Evolutionary conservation across 306 rosid species (phyloP), one percentile per base, ranked within the genome.

Genomic region (Cyamopsis tetragonoloba): DNA sequence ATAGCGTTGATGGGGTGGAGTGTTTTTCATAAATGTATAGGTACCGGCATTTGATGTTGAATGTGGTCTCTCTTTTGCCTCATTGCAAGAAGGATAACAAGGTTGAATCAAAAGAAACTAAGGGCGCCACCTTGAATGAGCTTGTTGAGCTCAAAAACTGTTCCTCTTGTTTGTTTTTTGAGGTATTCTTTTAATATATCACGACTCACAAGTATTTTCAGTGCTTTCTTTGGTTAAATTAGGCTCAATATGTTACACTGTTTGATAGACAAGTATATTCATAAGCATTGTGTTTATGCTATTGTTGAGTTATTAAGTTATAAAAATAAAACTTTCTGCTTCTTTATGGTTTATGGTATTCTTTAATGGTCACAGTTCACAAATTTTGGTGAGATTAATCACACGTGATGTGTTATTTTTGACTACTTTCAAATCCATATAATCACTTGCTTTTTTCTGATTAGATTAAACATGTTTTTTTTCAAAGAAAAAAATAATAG

Each of bases 11-110:
- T 70, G 11, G 34, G 37, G 14, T 61, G 48, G 56, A 49, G 18
- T 46, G 1, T 13, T 22, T 19, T 18, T 6, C 2, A 12, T 49
- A 0, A 58, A 19, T n/a, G 38, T 62, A 7, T 53, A 90, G 99
- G 84, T 88, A 90, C 76, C 96, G 99, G 15, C 99, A 95, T 80
- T 75, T 95, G 79, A 90, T 95, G 99, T 80, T 90, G 91, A 95
- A 95, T 66, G 10, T 95, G 76, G 97, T 88, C 47, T 87, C 96
- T 6, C 83, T 95, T 53, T 68, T 95, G 78, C 99, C 99, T 13
- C 99, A 95, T 38, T 83, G 88, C 73, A 95, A 95, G 87, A 95
- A 86, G 92, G 99, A 95, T 65, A 95, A 75, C 82, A 95, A 95
- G 84, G 91, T 95, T 19, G 99, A 95, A 77, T 85, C 97, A 1